Evolutionary conservation across 2,329 filamentous ascomycete species (phyloP), one percentile per base, ranked within the genome.

Genomic region (Mycosphaerella sp.): DNA sequence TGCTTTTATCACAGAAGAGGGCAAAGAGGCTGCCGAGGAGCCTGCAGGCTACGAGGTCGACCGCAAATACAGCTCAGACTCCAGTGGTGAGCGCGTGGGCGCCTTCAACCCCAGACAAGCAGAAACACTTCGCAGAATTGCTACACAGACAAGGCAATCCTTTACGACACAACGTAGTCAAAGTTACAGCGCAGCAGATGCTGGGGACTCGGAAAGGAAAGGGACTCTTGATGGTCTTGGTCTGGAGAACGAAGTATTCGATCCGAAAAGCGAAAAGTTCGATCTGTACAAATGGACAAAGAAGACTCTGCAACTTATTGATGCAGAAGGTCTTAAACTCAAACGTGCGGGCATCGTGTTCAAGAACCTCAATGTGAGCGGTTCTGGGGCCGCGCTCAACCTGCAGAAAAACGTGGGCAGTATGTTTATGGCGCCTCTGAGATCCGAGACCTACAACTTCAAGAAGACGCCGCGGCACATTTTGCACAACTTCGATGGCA

Each of bases 321-420:
- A 80, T 32, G 74, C 75, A 14, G 78, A 84, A 51, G 78, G 79
- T 0, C 70, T 83, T 41, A 74, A 73, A 52, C 68, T 71, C 54
- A 76, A 71, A 57, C 71, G 72, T 6, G 77, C 82, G 0, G 82
- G 83, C 3, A 73, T 87, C 6, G 76, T 78, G 0, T 87, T 81
- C 69, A 79, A 79, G 53, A 75, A 85, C 45, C 74, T 88, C 30
- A 79, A 78, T 50, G 81, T 89, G 0, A 82, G 75, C 5, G 85
- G 85, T 0, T 82, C 81, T 0, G 85, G 84, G 0, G 75, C 78
- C 2, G 82, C 82, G 0, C 64, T 89, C 18, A 82, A 87, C 56
- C 71, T 87, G 1, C 86, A 89, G 62, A 73, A 81, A 49, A 87
- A 80, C 2, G 81, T 89, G 2, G 75, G 72, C 2, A 81, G 81